phyloP scores from a whole-genome alignment of 192 early-diverging fungal species.

The Linnemannia schmuckeri region DNA sequence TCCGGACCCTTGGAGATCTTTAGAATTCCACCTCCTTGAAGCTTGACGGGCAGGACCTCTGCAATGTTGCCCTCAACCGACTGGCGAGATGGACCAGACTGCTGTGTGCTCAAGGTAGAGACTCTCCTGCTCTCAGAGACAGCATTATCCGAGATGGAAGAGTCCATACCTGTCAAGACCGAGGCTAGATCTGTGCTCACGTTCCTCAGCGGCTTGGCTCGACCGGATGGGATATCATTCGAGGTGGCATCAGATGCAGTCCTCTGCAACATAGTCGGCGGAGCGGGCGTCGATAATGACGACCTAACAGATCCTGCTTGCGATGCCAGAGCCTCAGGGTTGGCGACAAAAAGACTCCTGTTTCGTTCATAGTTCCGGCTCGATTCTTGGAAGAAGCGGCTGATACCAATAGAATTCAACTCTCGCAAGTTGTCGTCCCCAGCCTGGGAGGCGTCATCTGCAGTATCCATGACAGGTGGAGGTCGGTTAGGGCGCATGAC shows the following conservation, averaged over 20 bases:
- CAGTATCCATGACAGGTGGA: conserved; percentile 16
- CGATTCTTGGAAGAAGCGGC: conserved; percentile 54
- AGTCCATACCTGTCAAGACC: conserved; percentile 18
- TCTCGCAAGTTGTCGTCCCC: conserved; percentile 44
- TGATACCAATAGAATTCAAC: conserved; percentile 46
- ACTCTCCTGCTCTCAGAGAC: conserved; percentile 17
- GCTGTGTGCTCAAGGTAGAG: conserved; percentile 15
- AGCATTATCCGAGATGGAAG: conserved; percentile 15
- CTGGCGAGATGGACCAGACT: conserved; percentile 10
- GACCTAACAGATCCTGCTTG: conserved; percentile 30
- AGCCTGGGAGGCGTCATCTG: conserved; percentile 20
- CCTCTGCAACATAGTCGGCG: conserved; percentile 9
- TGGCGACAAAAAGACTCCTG: conserved; percentile 43
- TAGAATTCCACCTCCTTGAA: conserved; percentile 39
- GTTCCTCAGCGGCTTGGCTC: background rate
- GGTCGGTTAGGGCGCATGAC: conserved; percentile 41
- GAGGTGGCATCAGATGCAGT: conserved; percentile 22
- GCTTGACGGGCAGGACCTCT: conserved; percentile 17
- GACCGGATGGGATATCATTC: conserved; percentile 5
- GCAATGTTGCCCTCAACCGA: conserved; percentile 32
- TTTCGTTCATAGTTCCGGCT: conserved; percentile 35
- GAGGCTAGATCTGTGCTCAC: conserved; percentile 27
- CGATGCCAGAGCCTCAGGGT: conserved; percentile 35
- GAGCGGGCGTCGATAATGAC: conserved; percentile 19
- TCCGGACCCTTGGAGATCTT: conserved; percentile 55